These are phyloP conservation scores for Przewalskia tangutica DNA, from an alignment of 257 asterid species.

Conservation along the genomic window DNA sequence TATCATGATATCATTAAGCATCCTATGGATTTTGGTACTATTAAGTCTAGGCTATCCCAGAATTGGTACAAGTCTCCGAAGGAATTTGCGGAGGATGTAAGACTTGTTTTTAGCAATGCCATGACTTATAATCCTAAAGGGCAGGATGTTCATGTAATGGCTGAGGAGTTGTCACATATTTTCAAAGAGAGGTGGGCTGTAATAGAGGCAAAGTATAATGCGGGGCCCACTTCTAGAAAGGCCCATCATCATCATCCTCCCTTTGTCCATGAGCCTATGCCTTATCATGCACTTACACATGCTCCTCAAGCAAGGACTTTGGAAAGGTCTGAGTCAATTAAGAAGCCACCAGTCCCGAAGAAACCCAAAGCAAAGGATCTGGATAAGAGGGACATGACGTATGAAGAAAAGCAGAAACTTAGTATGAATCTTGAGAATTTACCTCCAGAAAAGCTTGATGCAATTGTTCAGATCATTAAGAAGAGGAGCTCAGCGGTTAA, in stretches of 20 bases:
- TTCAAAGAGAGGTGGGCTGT: constrained; percentile 29
- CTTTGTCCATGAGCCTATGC: background rate
- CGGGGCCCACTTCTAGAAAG: constrained; percentile 40
- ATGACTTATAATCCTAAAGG: constrained; percentile 12
- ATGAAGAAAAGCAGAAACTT: constrained; percentile 80
- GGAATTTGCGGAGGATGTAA: constrained; percentile 5
- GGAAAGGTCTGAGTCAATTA: constrained; percentile 36
- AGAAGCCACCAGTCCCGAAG: constrained; percentile 53
- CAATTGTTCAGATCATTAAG: constrained; percentile 73
- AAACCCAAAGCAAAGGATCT: constrained; percentile 93
- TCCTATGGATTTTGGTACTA: constrained; percentile 13
- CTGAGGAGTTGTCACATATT: constrained; percentile 2
- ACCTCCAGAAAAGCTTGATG: constrained; percentile 78
- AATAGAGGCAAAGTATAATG: constrained; percentile 53
- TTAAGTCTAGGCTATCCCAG: background rate
- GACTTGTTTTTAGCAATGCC: constrained; percentile 11
- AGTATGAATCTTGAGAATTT: constrained; percentile 70
- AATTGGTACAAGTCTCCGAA: background rate
- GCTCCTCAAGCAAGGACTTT: constrained; percentile 25
- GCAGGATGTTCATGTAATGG: constrained; percentile 14
- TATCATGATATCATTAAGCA: constrained; percentile 7
- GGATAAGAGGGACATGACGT: constrained; percentile 81
- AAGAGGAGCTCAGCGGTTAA: constrained; percentile 59
- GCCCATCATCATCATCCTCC: constrained; percentile 17
- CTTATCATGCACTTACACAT: background rate